Percentiles rank a stretch among this genome's conserved stretches.
Evolutionary conservation across 129 eudicot species (phyloP).

Genomic region (Cynara cardunculus): DNA sequence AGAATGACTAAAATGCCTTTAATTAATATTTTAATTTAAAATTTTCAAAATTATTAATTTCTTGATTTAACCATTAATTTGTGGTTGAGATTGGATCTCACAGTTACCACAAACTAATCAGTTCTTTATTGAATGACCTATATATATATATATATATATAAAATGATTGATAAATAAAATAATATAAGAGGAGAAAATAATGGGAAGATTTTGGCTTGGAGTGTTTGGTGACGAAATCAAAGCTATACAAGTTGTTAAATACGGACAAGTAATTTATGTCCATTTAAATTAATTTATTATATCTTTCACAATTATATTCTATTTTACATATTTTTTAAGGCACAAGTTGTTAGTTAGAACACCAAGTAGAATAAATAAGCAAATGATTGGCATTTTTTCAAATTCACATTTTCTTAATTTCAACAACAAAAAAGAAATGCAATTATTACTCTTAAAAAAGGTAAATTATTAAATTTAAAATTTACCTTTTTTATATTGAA

Average conservation of each 20-base stretch:
- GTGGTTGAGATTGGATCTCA: too few relatives aligned
- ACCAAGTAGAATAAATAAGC: not conserved
- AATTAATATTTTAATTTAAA: too few relatives aligned
- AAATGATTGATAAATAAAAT: not conserved
- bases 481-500: too few relatives aligned
- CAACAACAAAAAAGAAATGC: not conserved
- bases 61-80: too few relatives aligned
- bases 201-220: not conserved
- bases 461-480: too few relatives aligned
- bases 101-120: too few relatives aligned
- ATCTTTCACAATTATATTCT: not conserved
- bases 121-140: too few relatives aligned
- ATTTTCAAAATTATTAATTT: too few relatives aligned
- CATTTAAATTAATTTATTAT: not conserved
- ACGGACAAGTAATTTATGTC: not conserved
- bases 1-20: too few relatives aligned
- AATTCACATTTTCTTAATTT: not conserved
- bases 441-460: not conserved
- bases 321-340: not conserved
- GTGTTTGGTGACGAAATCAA: slow-evolving; percentile 14
- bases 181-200: not conserved
- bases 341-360: not conserved
- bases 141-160: too few relatives aligned
- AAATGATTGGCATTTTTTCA: slow-evolving; percentile 7
- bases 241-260: slow-evolving; percentile 11